These are phyloP conservation scores for Ustilago nuda DNA, from an alignment of 1,284 basidiomycete species.

Conservation along the genomic window DNA sequence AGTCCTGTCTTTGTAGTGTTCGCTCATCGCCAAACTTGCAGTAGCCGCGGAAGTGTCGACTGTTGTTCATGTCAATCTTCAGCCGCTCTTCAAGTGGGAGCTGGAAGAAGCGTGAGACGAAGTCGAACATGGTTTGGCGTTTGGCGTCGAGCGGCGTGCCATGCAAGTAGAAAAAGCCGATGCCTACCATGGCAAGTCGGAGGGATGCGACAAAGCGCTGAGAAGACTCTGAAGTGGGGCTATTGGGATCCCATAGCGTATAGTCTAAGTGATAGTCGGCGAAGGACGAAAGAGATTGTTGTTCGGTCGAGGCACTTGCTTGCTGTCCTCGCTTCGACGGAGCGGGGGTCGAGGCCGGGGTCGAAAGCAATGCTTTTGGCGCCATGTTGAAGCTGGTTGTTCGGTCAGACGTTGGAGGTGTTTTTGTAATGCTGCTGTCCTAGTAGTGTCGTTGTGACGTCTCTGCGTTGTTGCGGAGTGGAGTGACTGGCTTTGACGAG, in stretches of 20 bases:
- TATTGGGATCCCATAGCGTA: slow-evolving; percentile 24
- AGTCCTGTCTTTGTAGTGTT: slow-evolving; percentile 42
- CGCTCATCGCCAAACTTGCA: slow-evolving; percentile 58
- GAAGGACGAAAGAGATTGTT: slow-evolving; percentile 36
- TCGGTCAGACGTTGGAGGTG: background rate
- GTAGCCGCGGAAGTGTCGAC: slow-evolving; percentile 58
- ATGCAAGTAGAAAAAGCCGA: slow-evolving; percentile 62
- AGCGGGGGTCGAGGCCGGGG: background rate
- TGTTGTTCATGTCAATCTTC: slow-evolving; percentile 49
- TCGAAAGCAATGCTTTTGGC: slow-evolving; percentile 15
- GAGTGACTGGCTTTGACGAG: background rate
- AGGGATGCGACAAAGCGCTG: slow-evolving; percentile 43
- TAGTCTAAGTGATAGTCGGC: slow-evolving; percentile 48
- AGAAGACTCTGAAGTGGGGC: slow-evolving; percentile 16
- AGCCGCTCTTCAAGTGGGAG: slow-evolving; percentile 35
- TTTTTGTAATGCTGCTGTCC: background rate
- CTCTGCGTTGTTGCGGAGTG: too few species aligned
- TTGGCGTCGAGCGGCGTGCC: slow-evolving; percentile 39
- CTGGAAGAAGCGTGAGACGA: slow-evolving; percentile 46
- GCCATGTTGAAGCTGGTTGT: slow-evolving; percentile 13
- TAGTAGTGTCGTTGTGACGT: too few species aligned
- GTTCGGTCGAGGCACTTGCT: background rate
- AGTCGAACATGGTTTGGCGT: slow-evolving; percentile 37
- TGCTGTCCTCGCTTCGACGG: background rate
- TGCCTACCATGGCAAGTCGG: slow-evolving; percentile 46